Conservation (phyloP, 2,329 filamentous ascomycete species). For the Penicillium sp. region DNA sequence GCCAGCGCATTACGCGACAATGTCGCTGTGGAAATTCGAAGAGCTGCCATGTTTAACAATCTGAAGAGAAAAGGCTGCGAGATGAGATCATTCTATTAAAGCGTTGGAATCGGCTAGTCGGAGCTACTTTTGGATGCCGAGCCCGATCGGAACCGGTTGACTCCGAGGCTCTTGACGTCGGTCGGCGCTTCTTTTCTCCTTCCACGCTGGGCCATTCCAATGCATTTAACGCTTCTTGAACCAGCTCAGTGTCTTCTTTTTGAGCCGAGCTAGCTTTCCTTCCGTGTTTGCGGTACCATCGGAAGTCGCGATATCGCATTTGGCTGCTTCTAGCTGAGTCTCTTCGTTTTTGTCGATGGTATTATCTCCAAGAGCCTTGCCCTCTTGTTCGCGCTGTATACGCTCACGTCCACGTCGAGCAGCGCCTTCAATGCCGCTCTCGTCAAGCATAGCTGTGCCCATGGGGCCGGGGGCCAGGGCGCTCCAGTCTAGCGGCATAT, state of each 20-base stretch:
- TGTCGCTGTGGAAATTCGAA: slow-evolving; percentile 27
- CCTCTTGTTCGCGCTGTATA: slow-evolving; percentile 1
- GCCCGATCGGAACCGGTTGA: not conserved
- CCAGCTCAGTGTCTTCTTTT: not conserved
- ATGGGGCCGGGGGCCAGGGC: slow-evolving; percentile 13
- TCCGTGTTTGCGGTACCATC: not conserved
- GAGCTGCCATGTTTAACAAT: slow-evolving; percentile 24
- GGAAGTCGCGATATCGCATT: not conserved
- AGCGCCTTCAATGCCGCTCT: slow-evolving; percentile 15
- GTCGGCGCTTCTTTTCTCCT: slow-evolving; percentile 3
- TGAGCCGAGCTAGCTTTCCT: not conserved
- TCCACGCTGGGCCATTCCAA: no score
- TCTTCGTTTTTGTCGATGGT: not conserved
- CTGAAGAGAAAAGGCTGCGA: not conserved
- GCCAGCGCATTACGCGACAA: slow-evolving; percentile 27
- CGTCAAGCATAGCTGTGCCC: slow-evolving; percentile 16
- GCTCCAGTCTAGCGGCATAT: slow-evolving; percentile 7
- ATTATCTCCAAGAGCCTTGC: not conserved
- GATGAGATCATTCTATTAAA: slow-evolving; percentile 9
- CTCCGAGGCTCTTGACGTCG: slow-evolving; percentile 9
- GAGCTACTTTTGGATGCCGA: slow-evolving; percentile 17
- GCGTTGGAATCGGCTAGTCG: slow-evolving; percentile 5
- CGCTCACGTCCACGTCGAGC: slow-evolving; percentile 8
- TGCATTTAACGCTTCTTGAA: not conserved
- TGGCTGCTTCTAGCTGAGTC: not conserved